A percentile compares a stretch with the other conserved stretches of the same genome.
Evolutionary conservation across 305 asterid genomes (phyloP).

Genomic region (Fraxinus floribunda): DNA sequence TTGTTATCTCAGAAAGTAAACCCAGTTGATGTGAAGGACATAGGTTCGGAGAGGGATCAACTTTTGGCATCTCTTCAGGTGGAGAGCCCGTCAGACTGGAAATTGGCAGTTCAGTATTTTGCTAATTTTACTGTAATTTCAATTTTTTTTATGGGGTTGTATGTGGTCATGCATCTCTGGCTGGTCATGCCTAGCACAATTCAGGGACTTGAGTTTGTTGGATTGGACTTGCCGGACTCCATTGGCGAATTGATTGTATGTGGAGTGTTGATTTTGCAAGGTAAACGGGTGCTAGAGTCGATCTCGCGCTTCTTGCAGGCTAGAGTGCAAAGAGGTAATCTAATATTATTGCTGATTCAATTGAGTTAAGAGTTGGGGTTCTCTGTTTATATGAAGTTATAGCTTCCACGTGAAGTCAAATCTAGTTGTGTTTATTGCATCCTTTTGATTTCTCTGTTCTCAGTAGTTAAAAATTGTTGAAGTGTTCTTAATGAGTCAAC

Average conservation of each 20-base stretch:
- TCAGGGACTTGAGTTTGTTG: constrained; percentile 95
- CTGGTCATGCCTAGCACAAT: constrained; percentile 63
- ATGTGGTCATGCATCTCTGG: constrained; percentile 67
- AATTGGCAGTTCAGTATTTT: constrained; percentile 79
- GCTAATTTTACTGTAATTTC: constrained; percentile 79
- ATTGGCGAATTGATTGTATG: constrained; percentile 80
- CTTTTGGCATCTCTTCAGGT: constrained; percentile 77
- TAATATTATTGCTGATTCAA: background rate
- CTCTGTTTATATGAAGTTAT: background rate
- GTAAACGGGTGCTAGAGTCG: constrained; percentile 69
- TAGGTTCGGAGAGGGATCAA: constrained; percentile 83
- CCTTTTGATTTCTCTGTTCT: background rate
- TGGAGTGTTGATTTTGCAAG: constrained; percentile 82
- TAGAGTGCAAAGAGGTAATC: constrained; percentile 72
- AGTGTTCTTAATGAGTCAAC: constrained; percentile 8
- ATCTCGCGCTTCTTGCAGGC: constrained; percentile 92
- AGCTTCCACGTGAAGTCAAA: background rate
- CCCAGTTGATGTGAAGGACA: constrained; percentile 66
- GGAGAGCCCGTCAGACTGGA: constrained; percentile 75
- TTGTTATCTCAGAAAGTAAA: constrained; percentile 64
- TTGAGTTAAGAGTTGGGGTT: background rate
- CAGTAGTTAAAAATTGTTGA: background rate
- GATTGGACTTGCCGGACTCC: constrained; percentile 96
- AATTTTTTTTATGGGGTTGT: constrained; percentile 55
- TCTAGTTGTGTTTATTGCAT: background rate